Evolutionary conservation across 1,139 yeast species (phyloP), one percentile per base, ranked within the genome.

Genomic region (Yamadazyma oceani): DNA sequence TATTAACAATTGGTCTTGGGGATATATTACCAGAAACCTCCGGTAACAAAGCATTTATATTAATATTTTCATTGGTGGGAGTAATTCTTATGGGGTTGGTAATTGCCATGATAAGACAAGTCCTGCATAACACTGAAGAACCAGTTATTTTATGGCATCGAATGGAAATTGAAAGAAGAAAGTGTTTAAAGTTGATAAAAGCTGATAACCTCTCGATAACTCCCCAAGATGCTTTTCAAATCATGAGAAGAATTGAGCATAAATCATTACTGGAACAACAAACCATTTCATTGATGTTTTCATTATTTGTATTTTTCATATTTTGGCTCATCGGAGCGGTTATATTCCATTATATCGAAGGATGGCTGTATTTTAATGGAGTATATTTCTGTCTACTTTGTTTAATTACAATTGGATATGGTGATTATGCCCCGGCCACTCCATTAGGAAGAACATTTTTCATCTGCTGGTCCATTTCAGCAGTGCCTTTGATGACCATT

Each of bases 401-500:
- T 51, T 72, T 88, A 40, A 62, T 87, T 19, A 86, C 96, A 0
- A 83, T 88, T 41, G 96, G 96, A 0, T 87, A 85, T 58, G 96
- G 96, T 22, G 90, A 83, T 50, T 81, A 65, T 50, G 69, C 80
- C 0, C 95, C 95, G 0, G 43, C 40, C 3, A 58, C 82, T 0
- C 62, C 80, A 1, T 80, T 85, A 6, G 95, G 95, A 0, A 63
- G 85, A 32, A 75, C 82, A 0, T 79, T 87, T 48, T 88, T 87
- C 52, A 79, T 85, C 9, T 60, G 78, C 3, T 88, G 96, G 95
- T 84, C 90, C 0, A 58, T 87, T 16, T 67, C 80, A 5, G 95
- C 96, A 0, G 84, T 88, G 12, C 96, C 96, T 0, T 66, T 87
- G 42, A 87, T 88, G 94, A 85, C 96, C 0, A 82, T 84, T 13